These are phyloP conservation scores for Pythium dissotocum DNA, from an alignment of 352 stramenopile genomes.

Conservation along the genomic window DNA sequence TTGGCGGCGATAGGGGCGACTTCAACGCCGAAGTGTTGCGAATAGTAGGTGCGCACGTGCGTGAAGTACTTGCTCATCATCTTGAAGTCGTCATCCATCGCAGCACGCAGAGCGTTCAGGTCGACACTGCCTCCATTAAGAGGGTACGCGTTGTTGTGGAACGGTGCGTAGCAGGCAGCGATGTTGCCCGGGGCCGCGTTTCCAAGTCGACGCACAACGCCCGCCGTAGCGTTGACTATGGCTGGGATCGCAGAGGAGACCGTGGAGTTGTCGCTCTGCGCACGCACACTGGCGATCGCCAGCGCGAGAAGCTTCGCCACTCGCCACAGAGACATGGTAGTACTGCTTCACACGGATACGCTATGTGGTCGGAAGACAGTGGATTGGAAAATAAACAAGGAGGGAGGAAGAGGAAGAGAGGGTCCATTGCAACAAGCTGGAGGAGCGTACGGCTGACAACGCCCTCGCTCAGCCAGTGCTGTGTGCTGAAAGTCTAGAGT, in stretches of 20 bases:
- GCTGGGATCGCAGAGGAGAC: not conserved
- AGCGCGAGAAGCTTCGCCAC: not conserved
- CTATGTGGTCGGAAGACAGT: not conserved
- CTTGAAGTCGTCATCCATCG: constrained; percentile 43
- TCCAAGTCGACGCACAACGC: constrained; percentile 10
- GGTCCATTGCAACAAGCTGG: not conserved
- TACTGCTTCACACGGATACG: not conserved
- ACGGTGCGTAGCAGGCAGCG: constrained; percentile 54
- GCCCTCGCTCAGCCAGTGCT: too few relatives aligned
- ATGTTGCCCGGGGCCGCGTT: constrained; percentile 27
- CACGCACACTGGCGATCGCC: not conserved
- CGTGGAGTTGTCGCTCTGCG: not conserved
- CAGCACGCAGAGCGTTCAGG: constrained; percentile 9
- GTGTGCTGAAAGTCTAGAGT: too few relatives aligned
- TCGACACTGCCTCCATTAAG: constrained; percentile 25
- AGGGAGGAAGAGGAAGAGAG: too few relatives aligned
- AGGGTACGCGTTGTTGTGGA: constrained; percentile 56
- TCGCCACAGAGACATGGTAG: not conserved
- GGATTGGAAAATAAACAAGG: not conserved
- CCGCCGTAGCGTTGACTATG: constrained; percentile 38
- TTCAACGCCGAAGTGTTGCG: constrained; percentile 49
- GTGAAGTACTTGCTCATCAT: constrained; percentile 48
- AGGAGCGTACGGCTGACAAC: not conserved
- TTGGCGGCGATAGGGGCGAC: constrained; percentile 46
- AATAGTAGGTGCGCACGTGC: constrained; percentile 63